phyloP scores from a whole-genome alignment of 2,329 filamentous ascomycete genomes.

The Monosporascus sp. region DNA sequence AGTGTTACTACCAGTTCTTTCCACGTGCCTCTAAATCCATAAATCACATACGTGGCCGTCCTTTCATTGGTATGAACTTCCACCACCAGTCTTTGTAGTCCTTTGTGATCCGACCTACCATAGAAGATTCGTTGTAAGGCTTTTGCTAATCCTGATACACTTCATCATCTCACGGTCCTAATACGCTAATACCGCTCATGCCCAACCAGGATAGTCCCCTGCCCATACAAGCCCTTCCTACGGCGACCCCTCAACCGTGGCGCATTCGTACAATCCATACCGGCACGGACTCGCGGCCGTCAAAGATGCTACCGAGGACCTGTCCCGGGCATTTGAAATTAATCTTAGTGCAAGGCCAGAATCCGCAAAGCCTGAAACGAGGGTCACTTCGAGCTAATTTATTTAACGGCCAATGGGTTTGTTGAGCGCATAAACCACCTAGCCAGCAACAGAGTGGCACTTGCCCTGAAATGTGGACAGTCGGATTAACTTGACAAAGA shows the following conservation, averaged over 20 bases:
- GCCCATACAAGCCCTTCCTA: constrained; percentile 33
- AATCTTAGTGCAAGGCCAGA: constrained; percentile 28
- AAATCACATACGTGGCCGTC: too few relatives aligned
- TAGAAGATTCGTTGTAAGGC: constrained; percentile 8
- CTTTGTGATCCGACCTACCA: background rate
- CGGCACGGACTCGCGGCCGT: constrained; percentile 29
- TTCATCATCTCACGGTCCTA: constrained; percentile 28
- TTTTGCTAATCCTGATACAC: constrained; percentile 31
- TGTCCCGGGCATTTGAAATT: constrained; percentile 32
- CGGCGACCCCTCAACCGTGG: constrained; percentile 28
- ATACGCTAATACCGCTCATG: constrained; percentile 33
- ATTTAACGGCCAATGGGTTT: constrained; percentile 20
- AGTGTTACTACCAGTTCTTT: too few relatives aligned
- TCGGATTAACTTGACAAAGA: constrained; percentile 25
- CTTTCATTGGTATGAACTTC: background rate
- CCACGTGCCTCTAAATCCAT: too few relatives aligned
- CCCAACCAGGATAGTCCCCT: constrained; percentile 32
- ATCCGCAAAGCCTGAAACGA: constrained; percentile 11
- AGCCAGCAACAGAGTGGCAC: constrained; percentile 27
- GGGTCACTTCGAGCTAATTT: constrained; percentile 28
- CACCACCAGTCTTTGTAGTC: too few relatives aligned
- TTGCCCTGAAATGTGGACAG: constrained; percentile 29
- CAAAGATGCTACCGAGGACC: constrained; percentile 32
- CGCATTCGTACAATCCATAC: constrained; percentile 31
- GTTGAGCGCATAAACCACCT: constrained; percentile 17